Percentiles rank a stretch among this genome's conserved stretches.
Conservation (phyloP, 2,329 filamentous ascomycete species). For the Mollisia scopiformis region DNA sequence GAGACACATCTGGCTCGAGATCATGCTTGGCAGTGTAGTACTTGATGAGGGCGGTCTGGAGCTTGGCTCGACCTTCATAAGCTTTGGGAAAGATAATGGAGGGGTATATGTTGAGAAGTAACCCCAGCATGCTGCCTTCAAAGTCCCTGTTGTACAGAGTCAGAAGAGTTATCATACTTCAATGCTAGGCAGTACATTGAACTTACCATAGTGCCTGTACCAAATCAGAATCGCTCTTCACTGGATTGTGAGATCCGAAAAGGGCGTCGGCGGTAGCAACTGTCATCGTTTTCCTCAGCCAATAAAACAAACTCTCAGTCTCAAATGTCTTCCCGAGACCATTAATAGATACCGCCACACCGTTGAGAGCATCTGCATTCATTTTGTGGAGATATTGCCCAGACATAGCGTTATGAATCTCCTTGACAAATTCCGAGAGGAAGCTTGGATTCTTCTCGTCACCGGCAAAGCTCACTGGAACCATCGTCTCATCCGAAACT, state of each 20-base stretch:
- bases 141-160: slow-evolving; percentile 27
- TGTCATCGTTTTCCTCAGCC: slow-evolving; percentile 43
- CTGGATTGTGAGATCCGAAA: slow-evolving; percentile 47
- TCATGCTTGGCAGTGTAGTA: slow-evolving; percentile 38
- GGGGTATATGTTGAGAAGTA: slow-evolving; percentile 36
- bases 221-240: slow-evolving; percentile 39
- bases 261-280: slow-evolving; percentile 43
- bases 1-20: slow-evolving; percentile 32
- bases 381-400: slow-evolving; percentile 41
- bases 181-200: not conserved
- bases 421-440: slow-evolving; percentile 34
- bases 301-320: slow-evolving; percentile 43
- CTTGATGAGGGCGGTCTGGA: slow-evolving; percentile 37
- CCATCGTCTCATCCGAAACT: slow-evolving; percentile 35
- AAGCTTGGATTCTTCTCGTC: slow-evolving; percentile 34
- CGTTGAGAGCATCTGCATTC: slow-evolving; percentile 40
- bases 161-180: too few relatives aligned
- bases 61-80: slow-evolving; percentile 39
- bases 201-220: slow-evolving; percentile 43
- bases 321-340: slow-evolving; percentile 28
- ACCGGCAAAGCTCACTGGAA: slow-evolving; percentile 32
- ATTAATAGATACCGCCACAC: slow-evolving; percentile 38
- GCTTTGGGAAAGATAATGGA: slow-evolving; percentile 36
- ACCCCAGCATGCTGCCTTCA: slow-evolving; percentile 29
- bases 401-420: slow-evolving; percentile 39